Base-by-base conservation (phyloP, 805 yeast genomes). In the Tetrapisispora nanseiensis region DNA sequence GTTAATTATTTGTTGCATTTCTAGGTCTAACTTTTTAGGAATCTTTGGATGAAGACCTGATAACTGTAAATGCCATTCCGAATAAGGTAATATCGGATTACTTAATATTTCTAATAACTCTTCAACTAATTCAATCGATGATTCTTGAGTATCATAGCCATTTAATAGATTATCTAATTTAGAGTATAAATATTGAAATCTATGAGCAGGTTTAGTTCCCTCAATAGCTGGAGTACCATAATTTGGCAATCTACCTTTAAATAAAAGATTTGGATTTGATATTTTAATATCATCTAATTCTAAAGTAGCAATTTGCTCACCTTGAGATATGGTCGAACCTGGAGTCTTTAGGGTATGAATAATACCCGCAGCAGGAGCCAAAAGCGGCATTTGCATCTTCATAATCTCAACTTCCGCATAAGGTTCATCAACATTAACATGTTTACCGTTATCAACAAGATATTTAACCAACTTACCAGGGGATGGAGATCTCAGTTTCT, bases 361-460 rank as follows among this genome's bases (percentile, higher is more conserved):
- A 45, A 75, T 72, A 73, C 99, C 99, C 56, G 84, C 82, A 63
- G 90, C 98, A 63, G 80, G 86, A n/a, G 97, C 89, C 56, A 89
- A 69, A 56, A 92, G 74, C 37, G 98, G 97, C 97, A 92, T 92
- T 67, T 89, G 87, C 98, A 92, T 92, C 68, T 92, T 92, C 99
- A 92, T 92, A 52, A 92, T 97, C 69, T 92, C 99, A 44, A 92
- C 95, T 69, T 92, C 98, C 33, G 98, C 98, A 59, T 78, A 94
- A 33, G 97, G 80, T 68, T 90, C 95, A 47, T 97, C 97, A 47
- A 92, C 79, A 40, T 66, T 67, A 54, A 92, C 75, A 59, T 90
- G 97, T 51, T 89, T 97, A 51, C 98, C 98, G 54, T 81, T 82
- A 59, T 92, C 97, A 48, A 92, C 95, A 52, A 92, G 71, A 62